Evolutionary conservation across 1,284 basidiomycete species (phyloP).

Genomic region (Ustilago tritici): DNA sequence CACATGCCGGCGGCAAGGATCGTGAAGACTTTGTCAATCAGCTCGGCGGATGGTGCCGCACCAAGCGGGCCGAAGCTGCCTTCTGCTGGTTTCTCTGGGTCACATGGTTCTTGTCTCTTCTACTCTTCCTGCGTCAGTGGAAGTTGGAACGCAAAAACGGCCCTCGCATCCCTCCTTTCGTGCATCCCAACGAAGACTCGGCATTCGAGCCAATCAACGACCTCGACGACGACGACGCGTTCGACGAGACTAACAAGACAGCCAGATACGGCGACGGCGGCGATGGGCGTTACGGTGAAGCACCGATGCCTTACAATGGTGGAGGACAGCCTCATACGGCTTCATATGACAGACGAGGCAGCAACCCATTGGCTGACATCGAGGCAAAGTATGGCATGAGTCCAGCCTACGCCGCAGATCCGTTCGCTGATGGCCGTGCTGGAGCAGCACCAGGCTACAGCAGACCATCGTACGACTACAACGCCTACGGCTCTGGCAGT

Average conservation of each 20-base stretch:
- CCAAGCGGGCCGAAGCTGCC: constrained; percentile 61
- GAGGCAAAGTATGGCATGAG: constrained; percentile 56
- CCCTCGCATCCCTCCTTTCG: constrained; percentile 63
- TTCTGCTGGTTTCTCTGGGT: constrained; percentile 63
- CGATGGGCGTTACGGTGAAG: constrained; percentile 28
- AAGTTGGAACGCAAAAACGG: constrained; percentile 62
- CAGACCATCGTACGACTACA: constrained; percentile 53
- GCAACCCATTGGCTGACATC: constrained; percentile 53
- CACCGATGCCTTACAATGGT: background rate
- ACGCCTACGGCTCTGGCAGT: constrained; percentile 25
- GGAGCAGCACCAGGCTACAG: constrained; percentile 22
- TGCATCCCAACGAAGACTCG: constrained; percentile 59
- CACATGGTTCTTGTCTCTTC: constrained; percentile 48
- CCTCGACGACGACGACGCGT: constrained; percentile 45
- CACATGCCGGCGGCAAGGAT: constrained; percentile 55
- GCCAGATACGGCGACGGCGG: constrained; percentile 50
- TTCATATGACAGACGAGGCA: constrained; percentile 43
- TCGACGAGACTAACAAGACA: constrained; percentile 35
- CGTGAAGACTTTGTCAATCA: constrained; percentile 48
- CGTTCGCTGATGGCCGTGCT: constrained; percentile 35
- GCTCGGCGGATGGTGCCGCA: constrained; percentile 58
- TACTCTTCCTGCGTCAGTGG: constrained; percentile 63
- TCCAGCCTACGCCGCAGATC: constrained; percentile 28
- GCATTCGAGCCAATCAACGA: constrained; percentile 63
- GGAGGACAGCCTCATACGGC: constrained; percentile 18